Evolutionary conservation across 768 basidiomycete species (phyloP).

Genomic region (Lanmaoa pseudosensibilis): DNA sequence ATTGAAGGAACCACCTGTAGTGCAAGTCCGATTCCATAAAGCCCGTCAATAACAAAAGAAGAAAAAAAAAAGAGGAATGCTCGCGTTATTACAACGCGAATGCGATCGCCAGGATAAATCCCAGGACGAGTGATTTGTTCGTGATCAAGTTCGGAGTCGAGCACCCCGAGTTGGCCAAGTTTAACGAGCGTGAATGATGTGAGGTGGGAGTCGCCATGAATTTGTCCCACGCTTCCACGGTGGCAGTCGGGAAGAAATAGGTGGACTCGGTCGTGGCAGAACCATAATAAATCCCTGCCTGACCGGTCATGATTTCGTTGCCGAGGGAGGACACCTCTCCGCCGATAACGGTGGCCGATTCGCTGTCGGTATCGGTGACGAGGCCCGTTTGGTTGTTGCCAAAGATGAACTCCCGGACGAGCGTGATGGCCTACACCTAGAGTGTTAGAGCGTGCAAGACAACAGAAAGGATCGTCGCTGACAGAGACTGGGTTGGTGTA

Average conservation of each 20-base stretch:
- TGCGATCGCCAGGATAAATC: not conserved
- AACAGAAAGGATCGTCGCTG: conserved; percentile 27
- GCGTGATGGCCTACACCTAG: conserved; percentile 50
- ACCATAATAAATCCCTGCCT: conserved; percentile 57
- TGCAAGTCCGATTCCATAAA: conserved; percentile 1
- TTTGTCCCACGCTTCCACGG: conserved; percentile 54
- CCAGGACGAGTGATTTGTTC: not conserved
- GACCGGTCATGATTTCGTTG: conserved; percentile 51
- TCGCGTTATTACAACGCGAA: not conserved
- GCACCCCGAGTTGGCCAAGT: not conserved
- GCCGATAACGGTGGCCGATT: conserved; percentile 38
- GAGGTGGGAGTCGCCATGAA: conserved; percentile 45
- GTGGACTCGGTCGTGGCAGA: conserved; percentile 50
- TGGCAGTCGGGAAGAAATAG: conserved; percentile 54
- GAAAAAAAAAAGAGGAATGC: not conserved
- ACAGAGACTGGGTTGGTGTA: conserved; percentile 44
- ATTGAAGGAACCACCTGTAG: not conserved
- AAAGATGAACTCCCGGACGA: conserved; percentile 66
- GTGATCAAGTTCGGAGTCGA: not conserved
- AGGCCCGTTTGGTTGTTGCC: conserved; percentile 61
- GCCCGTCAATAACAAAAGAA: not conserved
- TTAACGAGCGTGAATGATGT: not conserved
- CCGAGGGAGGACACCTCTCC: conserved; percentile 52
- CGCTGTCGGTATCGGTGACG: conserved; percentile 36
- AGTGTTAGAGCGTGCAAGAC: not conserved